A percentile compares a stretch with the other conserved stretches of the same genome.
These are phyloP conservation scores for Gossypium mustelinum DNA, from an alignment of 345 rosid species.

Conservation along the genomic window DNA sequence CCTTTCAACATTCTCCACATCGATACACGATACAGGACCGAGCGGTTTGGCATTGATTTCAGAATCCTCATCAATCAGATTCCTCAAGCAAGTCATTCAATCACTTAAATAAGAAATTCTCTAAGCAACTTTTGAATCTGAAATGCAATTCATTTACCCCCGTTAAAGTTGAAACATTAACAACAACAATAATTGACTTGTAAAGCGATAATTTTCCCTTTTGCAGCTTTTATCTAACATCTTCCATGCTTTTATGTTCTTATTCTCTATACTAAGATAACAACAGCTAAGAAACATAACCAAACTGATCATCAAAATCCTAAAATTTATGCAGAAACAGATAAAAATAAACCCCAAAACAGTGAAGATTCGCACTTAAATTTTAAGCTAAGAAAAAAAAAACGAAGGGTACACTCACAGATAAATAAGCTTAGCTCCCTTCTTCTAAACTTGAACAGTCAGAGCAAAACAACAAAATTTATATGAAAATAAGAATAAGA, in stretches of 20 bases:
- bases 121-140: background rate
- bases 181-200: background rate
- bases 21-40: conserved; percentile 3
- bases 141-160: background rate
- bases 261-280: background rate
- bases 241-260: background rate
- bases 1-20: conserved; percentile 15
- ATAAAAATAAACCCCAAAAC: background rate
- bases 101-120: background rate
- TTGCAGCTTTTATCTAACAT: background rate
- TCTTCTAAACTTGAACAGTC: conserved; percentile 7
- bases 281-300: background rate
- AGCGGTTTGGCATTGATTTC: conserved; percentile 8
- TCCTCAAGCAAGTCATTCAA: conserved; percentile 19
- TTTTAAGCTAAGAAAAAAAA: background rate
- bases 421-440: background rate
- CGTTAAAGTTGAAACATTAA: background rate
- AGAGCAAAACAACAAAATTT: background rate
- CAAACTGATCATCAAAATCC: background rate
- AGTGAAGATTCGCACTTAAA: background rate
- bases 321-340: background rate
- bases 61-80: conserved; percentile 8
- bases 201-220: background rate
- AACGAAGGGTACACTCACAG: background rate
- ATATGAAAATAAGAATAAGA: conserved; percentile 1